These are phyloP conservation scores for Paxillus ammoniavirescens DNA, from an alignment of 768 basidiomycete species.

Conservation along the genomic window DNA sequence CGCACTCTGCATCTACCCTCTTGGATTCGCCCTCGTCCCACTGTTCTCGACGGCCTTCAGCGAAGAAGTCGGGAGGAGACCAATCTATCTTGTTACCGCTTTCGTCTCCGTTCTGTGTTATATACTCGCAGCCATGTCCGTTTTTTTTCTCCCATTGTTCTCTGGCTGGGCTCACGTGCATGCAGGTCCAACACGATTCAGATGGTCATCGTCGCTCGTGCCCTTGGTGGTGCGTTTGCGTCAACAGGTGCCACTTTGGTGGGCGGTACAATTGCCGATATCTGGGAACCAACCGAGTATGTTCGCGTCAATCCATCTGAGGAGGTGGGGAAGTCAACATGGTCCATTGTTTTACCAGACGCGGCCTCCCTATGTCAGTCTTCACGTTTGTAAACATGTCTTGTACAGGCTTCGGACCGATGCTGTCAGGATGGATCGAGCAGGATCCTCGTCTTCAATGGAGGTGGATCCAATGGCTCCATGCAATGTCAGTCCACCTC, in stretches of 20 bases:
- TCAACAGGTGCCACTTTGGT: constrained; percentile 70
- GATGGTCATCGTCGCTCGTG: constrained; percentile 57
- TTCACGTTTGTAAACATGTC: constrained; percentile 63
- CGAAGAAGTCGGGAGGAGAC: constrained; percentile 66
- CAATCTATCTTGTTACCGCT: constrained; percentile 52
- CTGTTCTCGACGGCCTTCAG: constrained; percentile 66
- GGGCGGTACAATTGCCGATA: constrained; percentile 66
- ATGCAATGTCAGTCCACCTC: constrained; percentile 51
- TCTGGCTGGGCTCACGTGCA: background rate
- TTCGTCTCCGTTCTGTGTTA: constrained; percentile 44
- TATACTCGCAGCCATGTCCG: constrained; percentile 32
- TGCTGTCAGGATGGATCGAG: constrained; percentile 66
- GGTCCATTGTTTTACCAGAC: constrained; percentile 36
- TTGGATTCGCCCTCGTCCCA: constrained; percentile 63
- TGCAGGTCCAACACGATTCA: constrained; percentile 44
- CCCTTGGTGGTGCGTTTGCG: constrained; percentile 61
- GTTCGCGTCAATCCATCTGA: constrained; percentile 14
- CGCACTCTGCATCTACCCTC: constrained; percentile 50
- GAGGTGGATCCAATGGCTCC: constrained; percentile 85
- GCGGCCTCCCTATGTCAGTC: constrained; percentile 71
- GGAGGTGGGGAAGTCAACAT: background rate
- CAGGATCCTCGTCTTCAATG: constrained; percentile 56
- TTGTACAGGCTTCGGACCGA: constrained; percentile 63
- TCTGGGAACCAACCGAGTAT: constrained; percentile 61
- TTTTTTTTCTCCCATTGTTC: background rate